Evolutionary conservation across 345 rosid species (phyloP), one percentile per base, ranked within the genome.

Genomic region (Salix caprea): DNA sequence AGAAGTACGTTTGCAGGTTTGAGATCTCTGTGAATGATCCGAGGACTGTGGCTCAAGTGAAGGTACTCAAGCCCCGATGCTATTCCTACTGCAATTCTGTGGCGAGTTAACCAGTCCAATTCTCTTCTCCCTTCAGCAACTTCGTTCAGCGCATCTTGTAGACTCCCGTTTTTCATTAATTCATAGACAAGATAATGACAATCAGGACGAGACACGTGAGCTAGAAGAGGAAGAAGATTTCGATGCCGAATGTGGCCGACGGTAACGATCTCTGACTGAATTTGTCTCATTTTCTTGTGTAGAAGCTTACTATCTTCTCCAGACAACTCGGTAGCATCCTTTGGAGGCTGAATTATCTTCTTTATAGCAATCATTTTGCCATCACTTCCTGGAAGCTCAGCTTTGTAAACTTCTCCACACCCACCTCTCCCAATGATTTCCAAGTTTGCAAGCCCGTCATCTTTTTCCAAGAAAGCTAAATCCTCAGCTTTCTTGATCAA

Each of bases 61-160:
- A 95, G 97, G 74, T 95, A 92, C 82, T 92, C 97, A 4, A 92
- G 95, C 72, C 97, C 99, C 0, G 92, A 83, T 2, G 97, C 99
- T 73, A 92, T 74, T 65, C 99, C 97, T 13, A 85, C 0, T 1
- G 99, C 97, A 48, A 95, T 85, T 82, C 46, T 89, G 81, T 90
- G 93, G 78, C 99, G 82, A 2, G 88, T 73, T 2, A 81, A 75
- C 99, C 97, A 92, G 80, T 87, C 92, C 70, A 95, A 77, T 70
- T 91, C 92, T 52, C 64, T 46, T 2, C 19, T 80, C 52, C 97
- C 97, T 34, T 58, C 72, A 0, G 87, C 19, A 15, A 89, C 97
- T 0, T 83, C 82, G 1, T 44, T 64, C 36, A 94, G 66, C 28
- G 80, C 28, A 70, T 93, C 97, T 71, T 91, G 97, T 73, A 95